Evolutionary conservation across 371 early-diverging fungal species (phyloP).

Genomic region (Mortierella sp.): DNA sequence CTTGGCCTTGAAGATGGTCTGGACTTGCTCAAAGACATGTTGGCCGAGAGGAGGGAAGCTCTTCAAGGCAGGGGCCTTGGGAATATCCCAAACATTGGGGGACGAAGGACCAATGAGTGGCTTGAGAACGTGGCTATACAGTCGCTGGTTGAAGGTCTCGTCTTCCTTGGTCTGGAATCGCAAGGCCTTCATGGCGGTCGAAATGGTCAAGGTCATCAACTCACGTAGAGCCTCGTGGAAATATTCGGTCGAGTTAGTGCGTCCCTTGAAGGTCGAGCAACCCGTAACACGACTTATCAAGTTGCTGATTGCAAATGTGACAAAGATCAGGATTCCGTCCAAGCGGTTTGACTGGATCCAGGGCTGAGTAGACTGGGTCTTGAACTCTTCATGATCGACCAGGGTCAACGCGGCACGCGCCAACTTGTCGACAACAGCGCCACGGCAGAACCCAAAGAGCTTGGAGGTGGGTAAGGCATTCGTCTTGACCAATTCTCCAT

Average conservation of each 20-base stretch:
- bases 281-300: slow-evolving; percentile 24
- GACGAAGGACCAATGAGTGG: not conserved
- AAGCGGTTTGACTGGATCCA: not conserved
- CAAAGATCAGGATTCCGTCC: slow-evolving; percentile 24
- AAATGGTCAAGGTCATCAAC: slow-evolving; percentile 7
- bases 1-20: slow-evolving; percentile 23
- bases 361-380: not conserved
- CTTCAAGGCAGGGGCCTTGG: not conserved
- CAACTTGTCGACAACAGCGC: slow-evolving; percentile 23
- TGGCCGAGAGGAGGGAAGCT: slow-evolving; percentile 42
- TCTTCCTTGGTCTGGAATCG: slow-evolving; percentile 15
- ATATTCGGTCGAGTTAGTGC: not conserved
- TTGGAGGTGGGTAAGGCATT: not conserved
- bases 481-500: slow-evolving; percentile 34
- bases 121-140: slow-evolving; percentile 22
- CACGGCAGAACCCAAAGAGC: slow-evolving; percentile 34
- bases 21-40: slow-evolving; percentile 27
- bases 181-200: slow-evolving; percentile 1
- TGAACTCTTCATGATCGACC: slow-evolving; percentile 14
- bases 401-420: slow-evolving; percentile 22
- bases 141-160: not conserved
- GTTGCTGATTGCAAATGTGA: slow-evolving; percentile 21
- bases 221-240: slow-evolving; percentile 20
- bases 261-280: slow-evolving; percentile 29
- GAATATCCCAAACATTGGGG: not conserved